These are phyloP conservation scores for Conoideocrella luteorostrata DNA, from an alignment of 2,329 filamentous ascomycete species.

Conservation along the genomic window DNA sequence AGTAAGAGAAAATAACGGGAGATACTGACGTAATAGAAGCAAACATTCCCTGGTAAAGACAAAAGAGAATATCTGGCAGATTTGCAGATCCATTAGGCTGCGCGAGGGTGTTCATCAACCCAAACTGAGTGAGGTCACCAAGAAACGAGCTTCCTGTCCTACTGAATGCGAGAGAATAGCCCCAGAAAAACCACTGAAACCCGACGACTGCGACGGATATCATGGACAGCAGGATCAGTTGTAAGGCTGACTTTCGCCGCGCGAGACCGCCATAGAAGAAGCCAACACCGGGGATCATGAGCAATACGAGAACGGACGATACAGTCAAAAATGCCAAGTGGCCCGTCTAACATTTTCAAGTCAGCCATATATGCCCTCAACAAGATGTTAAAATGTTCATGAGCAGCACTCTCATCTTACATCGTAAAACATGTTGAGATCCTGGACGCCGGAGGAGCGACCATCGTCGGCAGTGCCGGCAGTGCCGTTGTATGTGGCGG, in stretches of 20 bases:
- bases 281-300: conserved; percentile 90
- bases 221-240: conserved; percentile 78
- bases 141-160: conserved; percentile 73
- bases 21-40: conserved; percentile 72
- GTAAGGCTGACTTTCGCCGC: conserved; percentile 80
- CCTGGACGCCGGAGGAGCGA: conserved; percentile 45
- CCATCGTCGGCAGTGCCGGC: conserved; percentile 42
- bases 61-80: conserved; percentile 78
- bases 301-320: conserved; percentile 70
- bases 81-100: conserved; percentile 65
- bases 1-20: neutral
- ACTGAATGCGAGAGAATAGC: conserved; percentile 80
- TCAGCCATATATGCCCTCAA: no score
- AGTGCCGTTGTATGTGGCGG: conserved; percentile 44
- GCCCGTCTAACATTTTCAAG: conserved; percentile 60
- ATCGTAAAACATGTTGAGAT: conserved; percentile 83
- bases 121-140: conserved; percentile 75
- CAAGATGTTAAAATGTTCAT: conserved; percentile 2
- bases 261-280: conserved; percentile 94
- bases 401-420: no score
- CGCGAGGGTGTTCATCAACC: conserved; percentile 69
- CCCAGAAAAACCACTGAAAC: conserved; percentile 97
- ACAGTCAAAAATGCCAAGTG: conserved; percentile 78
- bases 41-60: conserved; percentile 85
- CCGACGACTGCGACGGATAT: conserved; percentile 72